phyloP scores from a whole-genome alignment of 495 filamentous ascomycete genomes.

The Penicillium odoratum region DNA sequence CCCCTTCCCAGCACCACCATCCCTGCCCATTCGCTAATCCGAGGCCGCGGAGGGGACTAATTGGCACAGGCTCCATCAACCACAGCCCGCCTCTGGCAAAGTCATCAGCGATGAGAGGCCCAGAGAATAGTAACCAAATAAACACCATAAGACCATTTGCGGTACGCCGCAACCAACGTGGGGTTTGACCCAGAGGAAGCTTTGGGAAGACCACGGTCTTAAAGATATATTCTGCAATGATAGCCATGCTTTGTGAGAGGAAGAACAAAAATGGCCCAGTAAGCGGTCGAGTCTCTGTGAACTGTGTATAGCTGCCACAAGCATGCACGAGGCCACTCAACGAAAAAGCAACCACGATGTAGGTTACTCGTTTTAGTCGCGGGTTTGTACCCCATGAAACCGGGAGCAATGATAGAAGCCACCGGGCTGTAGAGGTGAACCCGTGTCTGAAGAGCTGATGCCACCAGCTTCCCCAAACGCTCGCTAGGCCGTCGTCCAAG shows the following conservation, averaged over 20 bases:
- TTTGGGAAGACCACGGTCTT: constrained; percentile 23
- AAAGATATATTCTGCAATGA: constrained; percentile 48
- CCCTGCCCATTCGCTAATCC: constrained; percentile 51
- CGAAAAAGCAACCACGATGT: constrained; percentile 53
- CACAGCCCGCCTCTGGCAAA: constrained; percentile 61
- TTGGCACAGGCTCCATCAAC: constrained; percentile 68
- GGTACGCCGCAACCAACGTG: constrained; percentile 38
- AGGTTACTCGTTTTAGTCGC: constrained; percentile 23
- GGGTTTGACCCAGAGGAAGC: constrained; percentile 29
- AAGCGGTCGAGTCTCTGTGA: constrained; percentile 44
- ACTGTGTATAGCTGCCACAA: constrained; percentile 54
- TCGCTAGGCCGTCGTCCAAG: constrained; percentile 65
- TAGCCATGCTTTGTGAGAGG: constrained; percentile 54
- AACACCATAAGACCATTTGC: constrained; percentile 55
- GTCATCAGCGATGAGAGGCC: constrained; percentile 57
- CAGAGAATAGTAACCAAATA: constrained; percentile 59
- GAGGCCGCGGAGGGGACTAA: constrained; percentile 57
- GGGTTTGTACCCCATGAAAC: constrained; percentile 11
- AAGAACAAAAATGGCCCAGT: constrained; percentile 56
- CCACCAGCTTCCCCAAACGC: constrained; percentile 85
- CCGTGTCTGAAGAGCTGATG: constrained; percentile 81
- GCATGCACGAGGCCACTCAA: constrained; percentile 63
- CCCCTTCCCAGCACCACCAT: constrained; percentile 57
- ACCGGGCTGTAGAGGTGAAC: constrained; percentile 59
- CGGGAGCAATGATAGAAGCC: constrained; percentile 45